Evolutionary conservation across 139 green algal species (phyloP).

Genomic region (Chlorella sp.): DNA sequence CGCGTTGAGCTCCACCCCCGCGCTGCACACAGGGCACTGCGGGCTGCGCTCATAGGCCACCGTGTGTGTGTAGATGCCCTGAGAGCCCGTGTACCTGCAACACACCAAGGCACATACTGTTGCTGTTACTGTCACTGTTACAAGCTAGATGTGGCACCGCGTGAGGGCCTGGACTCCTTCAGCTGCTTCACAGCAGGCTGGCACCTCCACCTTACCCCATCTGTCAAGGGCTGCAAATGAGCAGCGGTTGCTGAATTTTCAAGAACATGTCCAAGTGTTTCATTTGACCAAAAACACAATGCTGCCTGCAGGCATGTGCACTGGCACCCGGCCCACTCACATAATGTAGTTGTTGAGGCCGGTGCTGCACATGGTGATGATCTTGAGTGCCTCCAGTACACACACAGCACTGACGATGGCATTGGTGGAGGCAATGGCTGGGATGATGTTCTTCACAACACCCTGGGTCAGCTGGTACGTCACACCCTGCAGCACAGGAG

Average conservation of each 20-base stretch:
- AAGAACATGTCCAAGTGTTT: too few relatives aligned
- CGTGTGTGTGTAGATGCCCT: conserved; percentile 94
- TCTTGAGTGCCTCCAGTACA: conserved; percentile 92
- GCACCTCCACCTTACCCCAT: too few relatives aligned
- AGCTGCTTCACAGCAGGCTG: too few relatives aligned
- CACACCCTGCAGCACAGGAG: conserved; percentile 62
- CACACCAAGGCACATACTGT: too few relatives aligned
- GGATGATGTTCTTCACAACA: conserved; percentile 99
- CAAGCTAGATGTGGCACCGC: too few relatives aligned
- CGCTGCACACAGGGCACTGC: conserved; percentile 81
- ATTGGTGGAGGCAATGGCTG: conserved; percentile 97
- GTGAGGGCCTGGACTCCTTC: too few relatives aligned
- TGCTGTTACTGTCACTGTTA: too few relatives aligned
- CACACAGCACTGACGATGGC: conserved; percentile 91
- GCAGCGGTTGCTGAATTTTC: too few relatives aligned
- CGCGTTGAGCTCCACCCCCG: conserved; percentile 74
- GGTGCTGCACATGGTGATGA: conserved; percentile 80
- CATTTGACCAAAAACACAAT: too few relatives aligned
- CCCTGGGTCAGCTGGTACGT: conserved; percentile 85
- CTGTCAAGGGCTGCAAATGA: too few relatives aligned
- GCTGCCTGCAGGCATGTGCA: too few relatives aligned
- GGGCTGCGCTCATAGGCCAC: conserved; percentile 84
- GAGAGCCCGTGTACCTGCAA: conserved; percentile 85
- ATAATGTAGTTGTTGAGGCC: conserved; percentile 98
- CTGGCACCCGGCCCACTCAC: too few relatives aligned